Percentiles rank a stretch among this genome's conserved stretches.
Evolutionary conservation across 192 early-diverging fungal genomes (phyloP).

Genomic region (Backusella sp.): DNA sequence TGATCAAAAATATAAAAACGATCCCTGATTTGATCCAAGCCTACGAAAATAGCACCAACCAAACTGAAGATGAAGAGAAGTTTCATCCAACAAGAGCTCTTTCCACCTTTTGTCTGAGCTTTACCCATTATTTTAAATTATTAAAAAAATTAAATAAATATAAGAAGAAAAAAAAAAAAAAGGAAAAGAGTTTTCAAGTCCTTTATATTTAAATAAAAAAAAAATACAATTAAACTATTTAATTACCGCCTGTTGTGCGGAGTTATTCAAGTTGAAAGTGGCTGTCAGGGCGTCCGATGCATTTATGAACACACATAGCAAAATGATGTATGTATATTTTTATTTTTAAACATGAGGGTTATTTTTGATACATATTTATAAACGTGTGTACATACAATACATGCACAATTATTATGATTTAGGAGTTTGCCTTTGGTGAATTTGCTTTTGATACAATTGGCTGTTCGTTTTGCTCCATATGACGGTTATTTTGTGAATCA

Average conservation of each 20-base stretch:
- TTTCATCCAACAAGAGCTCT: slow-evolving; percentile 13
- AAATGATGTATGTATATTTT: neutral
- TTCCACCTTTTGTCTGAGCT: neutral
- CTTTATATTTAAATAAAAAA: neutral
- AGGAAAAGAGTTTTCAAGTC: neutral
- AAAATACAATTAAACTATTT: neutral
- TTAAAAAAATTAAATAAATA: neutral
- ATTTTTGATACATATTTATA: neutral
- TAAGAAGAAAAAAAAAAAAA: neutral
- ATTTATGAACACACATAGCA: neutral
- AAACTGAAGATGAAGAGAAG: slow-evolving; percentile 25
- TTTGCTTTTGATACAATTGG: neutral
- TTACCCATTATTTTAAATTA: slow-evolving; percentile 7
- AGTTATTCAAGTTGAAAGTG: neutral
- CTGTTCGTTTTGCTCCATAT: neutral
- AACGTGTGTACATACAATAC: neutral
- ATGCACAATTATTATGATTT: neutral
- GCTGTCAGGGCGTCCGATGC: slow-evolving; percentile 6
- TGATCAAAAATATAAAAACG: slow-evolving; percentile 42
- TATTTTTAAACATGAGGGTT: neutral
- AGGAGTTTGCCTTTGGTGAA: neutral
- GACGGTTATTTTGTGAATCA: neutral
- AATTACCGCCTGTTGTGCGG: neutral
- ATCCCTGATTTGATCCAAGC: slow-evolving; percentile 36
- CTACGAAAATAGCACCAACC: slow-evolving; percentile 36